Base-by-base conservation (phyloP, 2,329 filamentous ascomycete species). In the Balansia obtecta region DNA sequence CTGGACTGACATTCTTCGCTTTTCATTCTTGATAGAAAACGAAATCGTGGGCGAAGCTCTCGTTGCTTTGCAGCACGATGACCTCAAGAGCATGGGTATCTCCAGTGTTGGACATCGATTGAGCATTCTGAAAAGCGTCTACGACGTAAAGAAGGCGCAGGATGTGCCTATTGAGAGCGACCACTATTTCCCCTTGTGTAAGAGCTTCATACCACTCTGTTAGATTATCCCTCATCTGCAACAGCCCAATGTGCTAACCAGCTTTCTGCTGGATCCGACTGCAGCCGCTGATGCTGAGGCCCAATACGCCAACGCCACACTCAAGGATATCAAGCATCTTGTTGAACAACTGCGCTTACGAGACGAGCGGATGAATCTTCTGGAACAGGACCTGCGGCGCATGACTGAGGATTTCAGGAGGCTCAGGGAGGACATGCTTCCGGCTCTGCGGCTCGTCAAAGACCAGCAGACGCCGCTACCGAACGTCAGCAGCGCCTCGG, bases 21-120 rank as follows among this genome's bases (percentile, higher is more conserved):
- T 55, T 58, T 60, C 52, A 40, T 43, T 45, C 40, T 34, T 32
- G 51, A 48, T 65, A 93, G 93, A 96, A 62, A 95, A 98, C 63
- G 89, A 88, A 56, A 94, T 98, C 59, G 85, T 90, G 38, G 93
- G 93, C 56, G 89, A 97, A 65, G 91, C 88, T 48, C 73, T 98
- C 55, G 81, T 95, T 51, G 88, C 88, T 40, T 72, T 98, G 55
- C 85, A 86, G 55, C 93, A 97, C 64, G 87, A 95, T 51, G 91
- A 97, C 64, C 73, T 98, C 60, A 95, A 94, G 68, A 88, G 94
- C 63, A 91, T 97, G 83, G 90, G 90, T 45, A 86, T 98, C 56
- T 74, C 76, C 55, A 97, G 91, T 69, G 88, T 96, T 45, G 93
- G 93, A 40, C 93, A 98, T 70, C 84, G 93, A 53, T 75, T 98